Conservation (phyloP, 441 rosid species). For the Manihot esculenta region DNA sequence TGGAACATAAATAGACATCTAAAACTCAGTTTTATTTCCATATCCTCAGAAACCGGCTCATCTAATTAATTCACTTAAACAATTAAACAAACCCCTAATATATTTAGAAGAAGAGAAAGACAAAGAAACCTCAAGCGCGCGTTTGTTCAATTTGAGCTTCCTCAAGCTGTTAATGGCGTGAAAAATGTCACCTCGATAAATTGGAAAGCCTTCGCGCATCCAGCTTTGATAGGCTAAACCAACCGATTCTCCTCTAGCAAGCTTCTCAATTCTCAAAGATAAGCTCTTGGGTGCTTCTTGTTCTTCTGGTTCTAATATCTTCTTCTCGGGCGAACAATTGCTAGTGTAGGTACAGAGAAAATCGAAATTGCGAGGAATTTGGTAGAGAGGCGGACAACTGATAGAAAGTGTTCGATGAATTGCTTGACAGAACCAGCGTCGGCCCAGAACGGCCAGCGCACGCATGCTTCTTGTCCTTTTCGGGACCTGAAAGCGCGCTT, state of each 20-base stretch:
- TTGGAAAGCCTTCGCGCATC: slow-evolving; percentile 87
- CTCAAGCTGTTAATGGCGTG: slow-evolving; percentile 84
- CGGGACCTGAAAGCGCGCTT: background rate
- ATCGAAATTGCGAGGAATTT: slow-evolving; percentile 15
- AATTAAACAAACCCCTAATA: slow-evolving; percentile 22
- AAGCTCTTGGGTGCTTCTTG: slow-evolving; percentile 48
- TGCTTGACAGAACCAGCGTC: slow-evolving; percentile 40
- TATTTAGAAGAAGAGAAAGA: slow-evolving; percentile 8
- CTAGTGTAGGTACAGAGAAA: slow-evolving; percentile 40
- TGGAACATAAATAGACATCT: background rate
- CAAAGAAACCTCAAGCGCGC: slow-evolving; percentile 64
- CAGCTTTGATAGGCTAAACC: slow-evolving; percentile 78
- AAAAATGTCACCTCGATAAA: slow-evolving; percentile 81
- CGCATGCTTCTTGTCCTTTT: slow-evolving; percentile 36
- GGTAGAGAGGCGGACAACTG: slow-evolving; percentile 19
- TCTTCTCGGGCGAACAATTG: slow-evolving; percentile 16
- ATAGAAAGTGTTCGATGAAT: slow-evolving; percentile 47
- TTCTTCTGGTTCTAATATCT: slow-evolving; percentile 27
- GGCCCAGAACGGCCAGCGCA: slow-evolving; percentile 30
- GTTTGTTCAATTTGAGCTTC: slow-evolving; percentile 60
- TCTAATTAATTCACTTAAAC: background rate
- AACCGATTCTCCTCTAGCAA: slow-evolving; percentile 52
- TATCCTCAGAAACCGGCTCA: background rate
- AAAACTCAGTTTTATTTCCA: background rate
- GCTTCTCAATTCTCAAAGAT: slow-evolving; percentile 73